Percentiles rank a stretch among this genome's conserved stretches.
Evolutionary conservation across 2,329 filamentous ascomycete species (phyloP).

Genomic region (Ramichloridium luteum): DNA sequence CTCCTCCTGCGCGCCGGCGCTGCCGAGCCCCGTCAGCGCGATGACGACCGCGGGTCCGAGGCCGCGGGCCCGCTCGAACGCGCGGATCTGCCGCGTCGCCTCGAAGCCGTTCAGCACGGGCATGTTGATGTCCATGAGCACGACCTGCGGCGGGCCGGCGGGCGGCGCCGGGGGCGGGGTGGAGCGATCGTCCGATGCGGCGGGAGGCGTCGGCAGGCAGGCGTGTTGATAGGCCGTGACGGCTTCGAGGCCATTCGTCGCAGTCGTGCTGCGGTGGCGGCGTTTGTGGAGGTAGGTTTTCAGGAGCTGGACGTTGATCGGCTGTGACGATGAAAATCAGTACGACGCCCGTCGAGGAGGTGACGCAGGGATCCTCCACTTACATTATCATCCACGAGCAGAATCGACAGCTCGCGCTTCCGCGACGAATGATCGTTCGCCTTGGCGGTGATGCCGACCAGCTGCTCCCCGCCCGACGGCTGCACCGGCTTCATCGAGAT

Average conservation of each 20-base stretch:
- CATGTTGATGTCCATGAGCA: conserved; percentile 35
- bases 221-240: conserved; percentile 35
- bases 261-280: conserved; percentile 31
- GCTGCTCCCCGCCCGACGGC: too few species aligned
- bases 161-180: conserved; percentile 1
- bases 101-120: conserved; percentile 24
- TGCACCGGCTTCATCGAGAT: too few species aligned
- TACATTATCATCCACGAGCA: conserved; percentile 25
- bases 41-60: conserved; percentile 19
- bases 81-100: conserved; percentile 22
- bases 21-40: conserved; percentile 22
- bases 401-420: too few species aligned
- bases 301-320: conserved; percentile 24
- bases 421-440: too few species aligned
- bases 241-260: conserved; percentile 38
- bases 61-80: conserved; percentile 18
- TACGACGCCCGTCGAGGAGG: not conserved
- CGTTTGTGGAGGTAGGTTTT: conserved; percentile 23
- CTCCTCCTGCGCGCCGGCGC: conserved; percentile 20
- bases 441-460: too few species aligned
- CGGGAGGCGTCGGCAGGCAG: too few species aligned
- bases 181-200: too few species aligned
- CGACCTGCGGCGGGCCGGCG: conserved; percentile 9
- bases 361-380: conserved; percentile 2
- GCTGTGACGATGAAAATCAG: conserved; percentile 6